Percentiles rank a stretch among this genome's conserved stretches.
Evolutionary conservation across 2,329 filamentous ascomycete genomes (phyloP).

Genomic region (Colletotrichum tofieldiae): DNA sequence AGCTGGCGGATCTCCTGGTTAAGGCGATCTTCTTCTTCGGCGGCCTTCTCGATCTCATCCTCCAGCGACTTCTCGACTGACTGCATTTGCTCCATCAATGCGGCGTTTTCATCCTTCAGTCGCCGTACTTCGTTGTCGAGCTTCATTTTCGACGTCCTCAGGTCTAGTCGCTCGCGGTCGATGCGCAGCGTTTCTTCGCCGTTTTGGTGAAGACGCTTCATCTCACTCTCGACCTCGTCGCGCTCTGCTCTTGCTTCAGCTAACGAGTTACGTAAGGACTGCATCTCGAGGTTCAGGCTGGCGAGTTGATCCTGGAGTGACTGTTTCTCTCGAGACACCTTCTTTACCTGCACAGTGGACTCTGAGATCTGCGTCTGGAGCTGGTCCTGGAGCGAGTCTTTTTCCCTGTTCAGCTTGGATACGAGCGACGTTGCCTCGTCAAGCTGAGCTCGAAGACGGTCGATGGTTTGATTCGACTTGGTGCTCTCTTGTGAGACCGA

Average conservation of each 20-base stretch:
- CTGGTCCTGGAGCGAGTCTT: slow-evolving; percentile 63
- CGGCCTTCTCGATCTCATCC: slow-evolving; percentile 76
- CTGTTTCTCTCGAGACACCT: slow-evolving; percentile 73
- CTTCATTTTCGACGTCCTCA: slow-evolving; percentile 77
- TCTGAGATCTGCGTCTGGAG: slow-evolving; percentile 72
- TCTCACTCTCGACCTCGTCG: slow-evolving; percentile 75
- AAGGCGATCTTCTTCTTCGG: slow-evolving; percentile 76
- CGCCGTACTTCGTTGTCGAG: slow-evolving; percentile 78
- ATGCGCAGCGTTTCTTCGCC: slow-evolving; percentile 73
- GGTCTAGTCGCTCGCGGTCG: slow-evolving; percentile 79
- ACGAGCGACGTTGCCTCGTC: slow-evolving; percentile 41
- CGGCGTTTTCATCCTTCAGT: slow-evolving; percentile 75
- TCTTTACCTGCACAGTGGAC: slow-evolving; percentile 70
- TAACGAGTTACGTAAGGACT: slow-evolving; percentile 69
- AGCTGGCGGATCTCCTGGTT: slow-evolving; percentile 69
- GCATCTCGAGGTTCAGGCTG: slow-evolving; percentile 72
- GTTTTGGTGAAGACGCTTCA: slow-evolving; percentile 69
- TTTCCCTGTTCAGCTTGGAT: slow-evolving; percentile 37
- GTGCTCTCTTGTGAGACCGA: slow-evolving; percentile 38
- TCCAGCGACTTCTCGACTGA: slow-evolving; percentile 76
- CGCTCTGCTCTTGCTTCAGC: slow-evolving; percentile 75
- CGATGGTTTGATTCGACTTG: slow-evolving; percentile 56
- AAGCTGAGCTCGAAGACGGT: slow-evolving; percentile 38
- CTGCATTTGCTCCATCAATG: slow-evolving; percentile 70
- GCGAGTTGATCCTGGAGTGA: slow-evolving; percentile 75